Percentiles rank a stretch among this genome's conserved stretches.
Conservation (phyloP, 768 basidiomycete species). For the Serpula lacrymans region DNA sequence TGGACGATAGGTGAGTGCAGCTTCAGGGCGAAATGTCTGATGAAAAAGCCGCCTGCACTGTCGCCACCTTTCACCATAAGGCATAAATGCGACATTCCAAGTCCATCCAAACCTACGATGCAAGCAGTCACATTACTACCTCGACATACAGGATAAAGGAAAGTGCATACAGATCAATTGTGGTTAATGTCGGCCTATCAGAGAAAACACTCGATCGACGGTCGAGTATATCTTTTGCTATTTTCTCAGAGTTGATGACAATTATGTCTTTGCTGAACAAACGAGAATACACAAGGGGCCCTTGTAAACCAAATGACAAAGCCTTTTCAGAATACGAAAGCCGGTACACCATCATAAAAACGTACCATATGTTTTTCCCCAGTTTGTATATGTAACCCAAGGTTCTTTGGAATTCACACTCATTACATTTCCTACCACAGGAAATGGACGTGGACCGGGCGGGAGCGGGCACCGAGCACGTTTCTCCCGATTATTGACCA, state of each 20-base stretch:
- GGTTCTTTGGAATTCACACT: neutral
- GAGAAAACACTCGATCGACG: constrained; percentile 41
- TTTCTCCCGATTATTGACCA: too few species aligned
- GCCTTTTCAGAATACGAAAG: too few species aligned
- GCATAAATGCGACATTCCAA: too few species aligned
- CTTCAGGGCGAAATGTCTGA: constrained; percentile 33
- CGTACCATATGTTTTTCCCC: neutral
- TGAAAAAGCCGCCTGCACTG: constrained; percentile 34
- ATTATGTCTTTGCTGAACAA: constrained; percentile 40
- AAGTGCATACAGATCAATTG: neutral
- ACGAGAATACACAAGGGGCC: constrained; percentile 41
- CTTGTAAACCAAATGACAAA: too few species aligned
- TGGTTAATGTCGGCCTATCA: constrained; percentile 35
- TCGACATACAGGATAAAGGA: too few species aligned
- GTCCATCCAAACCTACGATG: too few species aligned
- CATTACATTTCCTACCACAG: neutral
- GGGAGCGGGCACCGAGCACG: too few species aligned
- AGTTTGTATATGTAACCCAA: neutral
- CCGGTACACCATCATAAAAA: neutral
- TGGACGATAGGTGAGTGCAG: too few species aligned
- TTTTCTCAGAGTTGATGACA: constrained; percentile 39
- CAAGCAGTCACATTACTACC: too few species aligned
- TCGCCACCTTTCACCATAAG: too few species aligned
- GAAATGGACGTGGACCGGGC: neutral
- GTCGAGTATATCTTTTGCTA: constrained; percentile 40